Percentiles rank a stretch among this genome's conserved stretches.
phyloP scores from a whole-genome alignment of 495 filamentous ascomycete genomes.

The Echria macrotheca region DNA sequence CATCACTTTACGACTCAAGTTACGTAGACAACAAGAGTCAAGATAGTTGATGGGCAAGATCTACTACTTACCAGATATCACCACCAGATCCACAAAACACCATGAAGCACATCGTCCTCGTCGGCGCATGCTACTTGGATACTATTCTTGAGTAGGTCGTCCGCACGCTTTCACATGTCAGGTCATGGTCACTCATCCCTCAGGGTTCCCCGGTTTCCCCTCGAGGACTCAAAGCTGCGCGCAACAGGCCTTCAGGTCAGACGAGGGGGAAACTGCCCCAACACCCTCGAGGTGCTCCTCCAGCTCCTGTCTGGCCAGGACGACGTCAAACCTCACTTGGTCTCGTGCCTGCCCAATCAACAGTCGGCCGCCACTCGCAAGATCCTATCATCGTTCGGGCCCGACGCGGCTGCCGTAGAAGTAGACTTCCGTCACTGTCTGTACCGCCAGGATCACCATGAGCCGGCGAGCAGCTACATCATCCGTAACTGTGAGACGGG shows the following conservation, averaged over 20 bases:
- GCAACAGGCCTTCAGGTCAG: constrained; percentile 53
- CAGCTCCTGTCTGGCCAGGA: constrained; percentile 42
- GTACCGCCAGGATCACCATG: constrained; percentile 48
- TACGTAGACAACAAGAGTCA: no score
- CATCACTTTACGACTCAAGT: no score
- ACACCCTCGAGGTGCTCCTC: constrained; percentile 62
- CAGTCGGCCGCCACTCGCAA: constrained; percentile 29
- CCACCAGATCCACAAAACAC: not conserved
- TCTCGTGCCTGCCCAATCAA: constrained; percentile 35
- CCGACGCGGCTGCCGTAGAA: not conserved
- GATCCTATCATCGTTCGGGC: constrained; percentile 39
- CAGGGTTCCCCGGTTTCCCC: constrained; percentile 61
- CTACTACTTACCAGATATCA: not conserved
- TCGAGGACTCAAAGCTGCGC: constrained; percentile 67
- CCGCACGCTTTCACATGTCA: not conserved
- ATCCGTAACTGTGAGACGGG: constrained; percentile 54
- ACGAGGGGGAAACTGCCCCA: constrained; percentile 67
- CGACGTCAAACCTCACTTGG: constrained; percentile 24
- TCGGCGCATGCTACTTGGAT: constrained; percentile 55
- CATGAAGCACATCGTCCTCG: constrained; percentile 49
- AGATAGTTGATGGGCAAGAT: no score
- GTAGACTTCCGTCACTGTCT: constrained; percentile 52
- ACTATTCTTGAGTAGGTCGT: not conserved
- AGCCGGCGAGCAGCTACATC: constrained; percentile 67
- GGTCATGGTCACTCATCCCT: constrained; percentile 3